A percentile compares a stretch with the other conserved stretches of the same genome.
These are phyloP conservation scores for button mushroom (Agaricus bisporus) DNA, from an alignment of 768 basidiomycete genomes.

Conservation along the genomic window DNA sequence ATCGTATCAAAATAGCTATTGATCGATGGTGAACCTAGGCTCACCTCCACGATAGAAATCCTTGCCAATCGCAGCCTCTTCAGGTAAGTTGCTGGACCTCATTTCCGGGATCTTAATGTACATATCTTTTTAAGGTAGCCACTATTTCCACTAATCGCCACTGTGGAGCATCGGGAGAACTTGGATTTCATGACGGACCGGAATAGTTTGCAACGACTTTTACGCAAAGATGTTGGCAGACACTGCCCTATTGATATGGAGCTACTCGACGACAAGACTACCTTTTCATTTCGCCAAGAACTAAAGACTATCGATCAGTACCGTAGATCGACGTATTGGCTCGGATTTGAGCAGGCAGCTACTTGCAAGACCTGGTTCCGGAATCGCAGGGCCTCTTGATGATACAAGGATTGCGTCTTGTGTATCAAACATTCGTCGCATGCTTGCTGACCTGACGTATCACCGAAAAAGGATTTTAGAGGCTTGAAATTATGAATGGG, in stretches of 20 bases:
- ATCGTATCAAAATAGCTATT: background rate
- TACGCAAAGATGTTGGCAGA: slow-evolving; percentile 27
- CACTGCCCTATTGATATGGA: slow-evolving; percentile 71
- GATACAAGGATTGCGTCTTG: slow-evolving; percentile 61
- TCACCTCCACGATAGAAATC: slow-evolving; percentile 47
- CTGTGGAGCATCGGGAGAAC: slow-evolving; percentile 37
- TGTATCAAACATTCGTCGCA: slow-evolving; percentile 24
- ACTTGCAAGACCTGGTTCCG: too few relatives aligned
- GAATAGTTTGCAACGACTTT: slow-evolving; percentile 55
- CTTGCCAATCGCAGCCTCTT: slow-evolving; percentile 45
- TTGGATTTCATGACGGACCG: slow-evolving; percentile 56
- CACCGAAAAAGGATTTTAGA: slow-evolving; percentile 39
- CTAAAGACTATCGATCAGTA: slow-evolving; percentile 25
- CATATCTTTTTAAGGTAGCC: slow-evolving; percentile 26
- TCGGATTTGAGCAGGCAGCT: slow-evolving; percentile 56
- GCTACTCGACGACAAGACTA: slow-evolving; percentile 50
- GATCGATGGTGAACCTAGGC: slow-evolving; percentile 28
- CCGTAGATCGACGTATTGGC: slow-evolving; percentile 42
- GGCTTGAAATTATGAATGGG: slow-evolving; percentile 27
- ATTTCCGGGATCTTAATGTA: slow-evolving; percentile 57
- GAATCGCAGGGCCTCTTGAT: slow-evolving; percentile 41
- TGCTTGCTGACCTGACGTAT: background rate
- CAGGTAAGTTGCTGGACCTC: slow-evolving; percentile 37
- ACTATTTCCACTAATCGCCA: slow-evolving; percentile 51
- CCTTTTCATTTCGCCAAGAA: slow-evolving; percentile 60